Evolutionary conservation across 2,329 filamentous ascomycete genomes (phyloP).

Genomic region (Lachnellula suecica): DNA sequence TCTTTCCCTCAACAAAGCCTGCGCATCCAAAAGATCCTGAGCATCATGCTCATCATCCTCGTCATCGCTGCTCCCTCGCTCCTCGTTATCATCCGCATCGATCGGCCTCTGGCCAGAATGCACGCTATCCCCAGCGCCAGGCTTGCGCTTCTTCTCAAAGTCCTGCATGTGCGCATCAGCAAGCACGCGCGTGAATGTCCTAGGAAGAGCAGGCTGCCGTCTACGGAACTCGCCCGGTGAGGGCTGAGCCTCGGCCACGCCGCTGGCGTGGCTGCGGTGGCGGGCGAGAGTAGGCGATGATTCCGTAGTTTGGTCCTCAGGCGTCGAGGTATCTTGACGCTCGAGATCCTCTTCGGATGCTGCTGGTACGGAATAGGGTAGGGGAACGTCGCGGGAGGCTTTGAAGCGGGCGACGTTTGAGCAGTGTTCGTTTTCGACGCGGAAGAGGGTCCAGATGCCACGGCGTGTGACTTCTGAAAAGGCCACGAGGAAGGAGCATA

Average conservation of each 20-base stretch:
- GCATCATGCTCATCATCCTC: slow-evolving; percentile 26
- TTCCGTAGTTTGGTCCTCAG: slow-evolving; percentile 13
- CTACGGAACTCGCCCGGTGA: slow-evolving; percentile 4
- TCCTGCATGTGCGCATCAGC: slow-evolving; percentile 86
- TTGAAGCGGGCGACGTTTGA: slow-evolving; percentile 88
- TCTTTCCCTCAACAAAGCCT: slow-evolving; percentile 18
- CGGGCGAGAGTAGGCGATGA: slow-evolving; percentile 16
- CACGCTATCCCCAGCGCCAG: slow-evolving; percentile 15
- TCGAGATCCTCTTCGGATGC: slow-evolving; percentile 18
- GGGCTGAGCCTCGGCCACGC: slow-evolving; percentile 24
- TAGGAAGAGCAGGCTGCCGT: slow-evolving; percentile 9
- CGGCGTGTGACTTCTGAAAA: slow-evolving; percentile 80
- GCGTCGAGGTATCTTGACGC: background rate
- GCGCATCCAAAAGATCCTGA: slow-evolving; percentile 24
- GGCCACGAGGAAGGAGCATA: slow-evolving; percentile 76
- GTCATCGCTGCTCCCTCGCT: slow-evolving; percentile 9
- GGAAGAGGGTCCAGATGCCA: slow-evolving; percentile 88
- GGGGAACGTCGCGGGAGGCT: slow-evolving; percentile 80
- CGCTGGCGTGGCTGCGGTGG: slow-evolving; percentile 18
- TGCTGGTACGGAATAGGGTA: slow-evolving; percentile 62
- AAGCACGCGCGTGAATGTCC: slow-evolving; percentile 62
- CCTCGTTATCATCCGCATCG: slow-evolving; percentile 12
- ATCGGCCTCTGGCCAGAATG: slow-evolving; percentile 5
- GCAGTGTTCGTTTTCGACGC: slow-evolving; percentile 97
- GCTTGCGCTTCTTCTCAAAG: slow-evolving; percentile 75